Base-by-base conservation (phyloP, 1,284 basidiomycete species). In the Cutaneotrichosporon arboriforme region DNA sequence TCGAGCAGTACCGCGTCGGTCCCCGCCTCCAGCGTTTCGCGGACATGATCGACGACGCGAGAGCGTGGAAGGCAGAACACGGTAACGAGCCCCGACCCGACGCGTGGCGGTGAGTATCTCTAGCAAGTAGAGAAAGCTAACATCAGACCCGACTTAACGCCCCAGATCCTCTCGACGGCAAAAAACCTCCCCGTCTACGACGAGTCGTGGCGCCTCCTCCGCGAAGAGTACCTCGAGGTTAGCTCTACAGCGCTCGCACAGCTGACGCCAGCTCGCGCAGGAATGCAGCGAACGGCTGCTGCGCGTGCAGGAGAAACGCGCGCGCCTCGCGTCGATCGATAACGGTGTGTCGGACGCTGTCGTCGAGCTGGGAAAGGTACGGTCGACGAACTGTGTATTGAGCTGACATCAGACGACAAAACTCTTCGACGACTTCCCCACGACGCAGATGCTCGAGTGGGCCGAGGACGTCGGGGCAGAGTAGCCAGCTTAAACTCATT, bases 401-500 rank as follows among this genome's bases (percentile, higher is more conserved):
- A 15, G 31, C n/a, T 41, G 37, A 22, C 22, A 3, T 22, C 54
- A 75, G 73, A 68, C 73, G 10, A 69, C 72, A 52, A 54, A 66
- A 45, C 49, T 67, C 1, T 55, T 75, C 37, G 59, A 70, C 8
- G 61, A 58, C n/a, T 64, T 72, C 53, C 74, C 74, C 8, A 61
- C 55, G 1, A 61, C 69, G 12, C 62, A 68, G 23, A 73, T 74
- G 71, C 56, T 65, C 45, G 41, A 55, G 10, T 75, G 74, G 74
- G 67, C 65, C 49, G 72, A 74, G 45, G 41, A 41, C 31, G 40
- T 42, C 17, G 39, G 36, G 2, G 40, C 39, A 3, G 38, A 49
- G 33, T 34, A 36, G 38, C 31, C 15, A 38, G 14, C 15, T 20
- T 40, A 21, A 17, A 40, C 17, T 20, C 26, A 31, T n/a, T 31